Evolutionary conservation across 2,329 filamentous ascomycete genomes (phyloP).

Genomic region (Beauveria asiatica): DNA sequence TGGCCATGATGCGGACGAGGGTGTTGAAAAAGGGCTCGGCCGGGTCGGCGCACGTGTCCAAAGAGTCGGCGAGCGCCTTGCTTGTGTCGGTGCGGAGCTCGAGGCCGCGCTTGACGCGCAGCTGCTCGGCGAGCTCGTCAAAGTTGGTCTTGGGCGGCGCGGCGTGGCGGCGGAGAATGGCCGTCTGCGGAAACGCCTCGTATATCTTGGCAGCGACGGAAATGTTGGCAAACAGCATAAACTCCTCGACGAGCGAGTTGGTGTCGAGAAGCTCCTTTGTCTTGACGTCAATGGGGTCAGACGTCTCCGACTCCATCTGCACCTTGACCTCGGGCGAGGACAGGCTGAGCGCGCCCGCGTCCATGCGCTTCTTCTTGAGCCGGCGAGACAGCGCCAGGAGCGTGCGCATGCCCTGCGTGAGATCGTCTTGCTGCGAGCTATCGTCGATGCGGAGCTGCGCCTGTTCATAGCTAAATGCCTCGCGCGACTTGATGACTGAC

Average conservation of each 20-base stretch:
- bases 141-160: slow-evolving; percentile 94
- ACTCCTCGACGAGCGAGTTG: slow-evolving; percentile 96
- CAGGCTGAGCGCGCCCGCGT: slow-evolving; percentile 87
- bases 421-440: slow-evolving; percentile 72
- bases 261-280: slow-evolving; percentile 91
- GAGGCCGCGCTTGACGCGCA: slow-evolving; percentile 76
- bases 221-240: slow-evolving; percentile 98
- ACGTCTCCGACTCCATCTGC: slow-evolving; percentile 89
- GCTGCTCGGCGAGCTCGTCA: slow-evolving; percentile 83
- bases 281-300: slow-evolving; percentile 91
- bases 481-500: slow-evolving; percentile 91
- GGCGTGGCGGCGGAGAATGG: slow-evolving; percentile 83
- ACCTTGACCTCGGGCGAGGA: slow-evolving; percentile 98
- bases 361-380: slow-evolving; percentile 90
- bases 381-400: slow-evolving; percentile 86
- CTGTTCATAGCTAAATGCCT: slow-evolving; percentile 96
- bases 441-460: slow-evolving; percentile 94
- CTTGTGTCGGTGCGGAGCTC: slow-evolving; percentile 79
- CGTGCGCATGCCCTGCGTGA: slow-evolving; percentile 82
- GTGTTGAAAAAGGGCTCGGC: slow-evolving; percentile 96
- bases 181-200: slow-evolving; percentile 87
- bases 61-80: slow-evolving; percentile 84
- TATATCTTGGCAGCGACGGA: slow-evolving; percentile 88
- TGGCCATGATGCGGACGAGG: slow-evolving; percentile 92
- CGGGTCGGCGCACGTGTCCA: slow-evolving; percentile 75